Conservation (phyloP, 2,329 filamentous ascomycete genomes). For the Alternaria viburni region DNA sequence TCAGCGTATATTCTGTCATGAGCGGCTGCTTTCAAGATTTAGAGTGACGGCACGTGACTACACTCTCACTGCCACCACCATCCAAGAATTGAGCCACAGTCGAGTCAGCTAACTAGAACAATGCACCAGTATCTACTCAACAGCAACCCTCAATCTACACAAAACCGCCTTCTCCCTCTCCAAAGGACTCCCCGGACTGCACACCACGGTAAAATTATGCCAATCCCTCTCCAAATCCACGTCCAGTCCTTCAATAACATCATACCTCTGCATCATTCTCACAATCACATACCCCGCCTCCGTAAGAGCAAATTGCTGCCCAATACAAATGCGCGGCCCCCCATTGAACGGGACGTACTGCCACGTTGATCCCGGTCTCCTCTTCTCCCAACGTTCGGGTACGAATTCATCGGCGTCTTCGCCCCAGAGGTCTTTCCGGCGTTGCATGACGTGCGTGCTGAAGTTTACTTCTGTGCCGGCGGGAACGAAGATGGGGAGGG, state of each 20-base stretch:
- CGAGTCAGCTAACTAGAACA: neutral
- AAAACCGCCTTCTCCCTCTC: neutral
- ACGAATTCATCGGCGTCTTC: conserved; percentile 28
- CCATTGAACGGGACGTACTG: conserved; percentile 35
- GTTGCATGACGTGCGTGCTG: conserved; percentile 23
- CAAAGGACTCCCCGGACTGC: conserved; percentile 3
- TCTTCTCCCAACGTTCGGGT: conserved; percentile 32
- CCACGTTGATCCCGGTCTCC: conserved; percentile 12
- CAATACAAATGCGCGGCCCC: conserved; percentile 30
- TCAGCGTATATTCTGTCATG: neutral
- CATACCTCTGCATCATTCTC: conserved; percentile 1
- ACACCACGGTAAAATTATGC: conserved; percentile 11
- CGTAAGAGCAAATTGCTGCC: conserved; percentile 28
- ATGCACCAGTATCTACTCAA: neutral
- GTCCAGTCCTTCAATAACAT: conserved; percentile 3
- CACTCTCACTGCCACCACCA: neutral
- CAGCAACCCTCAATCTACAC: conserved; percentile 4
- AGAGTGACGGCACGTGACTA: neutral
- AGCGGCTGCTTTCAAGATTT: no score
- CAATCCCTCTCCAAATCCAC: conserved; percentile 4
- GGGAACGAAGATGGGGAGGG: conserved; percentile 29
- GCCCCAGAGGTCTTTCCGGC: conserved; percentile 27
- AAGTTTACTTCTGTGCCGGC: conserved; percentile 18
- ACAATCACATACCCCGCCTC: conserved; percentile 19
- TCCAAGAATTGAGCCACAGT: neutral